A percentile compares a stretch with the other conserved stretches of the same genome.
Evolutionary conservation across 1,284 basidiomycete species (phyloP).

Genomic region (Tilletia indica): DNA sequence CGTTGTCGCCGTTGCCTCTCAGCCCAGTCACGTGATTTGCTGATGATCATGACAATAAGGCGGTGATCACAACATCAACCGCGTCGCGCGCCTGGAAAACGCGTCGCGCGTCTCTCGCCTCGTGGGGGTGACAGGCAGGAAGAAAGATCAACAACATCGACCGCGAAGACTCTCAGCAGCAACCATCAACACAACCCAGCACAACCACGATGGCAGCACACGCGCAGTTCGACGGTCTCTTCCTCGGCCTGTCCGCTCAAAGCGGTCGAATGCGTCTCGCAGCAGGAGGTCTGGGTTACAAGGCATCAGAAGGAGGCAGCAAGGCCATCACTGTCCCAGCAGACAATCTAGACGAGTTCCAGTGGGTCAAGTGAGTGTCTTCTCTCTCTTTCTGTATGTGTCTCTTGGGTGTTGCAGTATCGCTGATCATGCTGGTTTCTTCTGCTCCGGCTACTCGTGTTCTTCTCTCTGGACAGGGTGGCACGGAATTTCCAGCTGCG

Average conservation of each 20-base stretch:
- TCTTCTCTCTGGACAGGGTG: constrained; percentile 62
- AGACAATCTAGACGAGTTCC: constrained; percentile 45
- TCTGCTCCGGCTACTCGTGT: not conserved
- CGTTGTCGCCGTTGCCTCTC: too few relatives aligned
- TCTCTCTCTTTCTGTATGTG: not conserved
- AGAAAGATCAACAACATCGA: too few relatives aligned
- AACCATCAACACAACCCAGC: too few relatives aligned
- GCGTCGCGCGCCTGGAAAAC: too few relatives aligned
- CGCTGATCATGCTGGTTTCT: not conserved
- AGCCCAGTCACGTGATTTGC: too few relatives aligned
- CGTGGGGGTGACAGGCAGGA: too few relatives aligned
- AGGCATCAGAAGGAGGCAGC: constrained; percentile 31
- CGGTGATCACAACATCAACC: too few relatives aligned
- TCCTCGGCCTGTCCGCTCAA: constrained; percentile 70
- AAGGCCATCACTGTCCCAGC: constrained; percentile 47
- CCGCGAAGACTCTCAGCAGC: too few relatives aligned
- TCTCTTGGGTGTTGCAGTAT: not conserved
- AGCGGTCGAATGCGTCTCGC: constrained; percentile 66
- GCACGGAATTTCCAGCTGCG: constrained; percentile 87
- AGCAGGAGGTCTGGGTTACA: constrained; percentile 51
- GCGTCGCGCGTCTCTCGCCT: too few relatives aligned
- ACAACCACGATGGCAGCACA: constrained; percentile 7
- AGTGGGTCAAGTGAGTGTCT: constrained; percentile 35
- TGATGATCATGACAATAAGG: too few relatives aligned
- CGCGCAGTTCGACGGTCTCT: constrained; percentile 75